These are phyloP conservation scores for Gryganskiella cystojenkinii DNA, from an alignment of 192 early-diverging fungal genomes.

Conservation along the genomic window DNA sequence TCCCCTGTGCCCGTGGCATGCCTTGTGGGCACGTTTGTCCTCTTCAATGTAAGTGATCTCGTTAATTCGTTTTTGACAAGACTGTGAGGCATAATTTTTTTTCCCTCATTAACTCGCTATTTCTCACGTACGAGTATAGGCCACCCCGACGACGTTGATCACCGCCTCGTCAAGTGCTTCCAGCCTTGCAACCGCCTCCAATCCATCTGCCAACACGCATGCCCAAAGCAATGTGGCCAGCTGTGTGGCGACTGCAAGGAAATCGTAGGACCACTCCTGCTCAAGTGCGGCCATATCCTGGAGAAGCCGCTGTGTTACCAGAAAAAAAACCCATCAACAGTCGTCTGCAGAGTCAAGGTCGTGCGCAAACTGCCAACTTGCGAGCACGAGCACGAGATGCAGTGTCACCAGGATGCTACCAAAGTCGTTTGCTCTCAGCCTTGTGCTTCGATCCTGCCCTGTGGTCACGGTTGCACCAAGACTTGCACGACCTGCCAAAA, in stretches of 20 bases:
- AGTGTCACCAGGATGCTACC: conserved; percentile 23
- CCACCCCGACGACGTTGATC: conserved; percentile 60
- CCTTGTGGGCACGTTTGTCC: conserved; percentile 62
- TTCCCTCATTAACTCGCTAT: not conserved
- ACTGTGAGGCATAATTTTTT: not conserved
- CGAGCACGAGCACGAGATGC: conserved; percentile 47
- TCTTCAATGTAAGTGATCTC: conserved; percentile 42
- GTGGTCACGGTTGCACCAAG: conserved; percentile 53
- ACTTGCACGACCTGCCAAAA: conserved; percentile 54
- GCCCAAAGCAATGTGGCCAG: conserved; percentile 56
- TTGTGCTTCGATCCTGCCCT: conserved; percentile 38
- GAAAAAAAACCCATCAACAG: conserved; percentile 12
- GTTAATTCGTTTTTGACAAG: not conserved
- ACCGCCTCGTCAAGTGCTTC: conserved; percentile 55
- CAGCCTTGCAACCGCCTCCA: conserved; percentile 57
- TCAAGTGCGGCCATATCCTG: conserved; percentile 38
- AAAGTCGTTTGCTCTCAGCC: conserved; percentile 18
- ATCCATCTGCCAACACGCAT: conserved; percentile 55
- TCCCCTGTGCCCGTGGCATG: conserved; percentile 52
- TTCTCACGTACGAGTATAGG: conserved; percentile 17
- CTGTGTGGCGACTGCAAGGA: conserved; percentile 58
- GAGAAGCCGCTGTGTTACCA: conserved; percentile 33
- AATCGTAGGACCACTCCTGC: conserved; percentile 12
- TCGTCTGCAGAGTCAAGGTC: conserved; percentile 31
- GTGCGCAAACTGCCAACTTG: conserved; percentile 45